Base-by-base conservation (phyloP, 805 yeast genomes). In the Lipomyces kockii region DNA sequence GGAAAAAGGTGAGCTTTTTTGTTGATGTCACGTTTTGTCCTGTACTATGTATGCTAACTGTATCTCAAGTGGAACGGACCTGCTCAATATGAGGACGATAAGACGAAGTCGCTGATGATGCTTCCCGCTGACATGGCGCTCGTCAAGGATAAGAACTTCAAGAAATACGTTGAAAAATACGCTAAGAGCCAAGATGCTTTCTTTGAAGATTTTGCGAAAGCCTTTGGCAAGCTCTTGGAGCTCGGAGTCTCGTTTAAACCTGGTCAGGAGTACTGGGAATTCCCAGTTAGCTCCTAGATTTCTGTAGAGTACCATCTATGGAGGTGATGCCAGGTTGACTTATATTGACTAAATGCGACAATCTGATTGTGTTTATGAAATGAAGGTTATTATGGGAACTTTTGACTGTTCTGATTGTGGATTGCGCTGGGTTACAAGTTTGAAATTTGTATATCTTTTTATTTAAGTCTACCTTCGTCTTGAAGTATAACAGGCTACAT, bases 121-220 rank as follows among this genome's bases (percentile, higher is more conserved):
- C 80, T 91, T 63, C 92, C 91, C 46, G 87, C 96, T 8, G 97
- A 91, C 75, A 83, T 87, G 83, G 87, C 90, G 22, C 79, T 89
- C 58, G 76, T 85, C 60, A 68, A 68, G 74, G 92, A 89, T 78
- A 83, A 85, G 8, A 80, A 78, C 61, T 91, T 87, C 77, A 79
- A 80, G 70, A 78, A 80, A 65, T 86, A 87, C 84, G 92, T 88
- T 14, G 83, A 86, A 72, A 78, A 79, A 64, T 91, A 87, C 78
- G 92, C 96, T 35, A 80, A 82, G 46, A 88, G 90, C 76, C 85
- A 87, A 76, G 84, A 82, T n/a, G 74, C 76, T 32, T 91, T 88
- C 80, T 86, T 86, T 75, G 78, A 78, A 57, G 89, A 89, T 75
- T 92, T 90, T 78, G 82, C 88, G 8, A 76, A 78, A 61, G 92